Percentiles rank a stretch among this genome's conserved stretches.
Conservation (phyloP, 441 rosid species). For the Brassica hybrid region DNA sequence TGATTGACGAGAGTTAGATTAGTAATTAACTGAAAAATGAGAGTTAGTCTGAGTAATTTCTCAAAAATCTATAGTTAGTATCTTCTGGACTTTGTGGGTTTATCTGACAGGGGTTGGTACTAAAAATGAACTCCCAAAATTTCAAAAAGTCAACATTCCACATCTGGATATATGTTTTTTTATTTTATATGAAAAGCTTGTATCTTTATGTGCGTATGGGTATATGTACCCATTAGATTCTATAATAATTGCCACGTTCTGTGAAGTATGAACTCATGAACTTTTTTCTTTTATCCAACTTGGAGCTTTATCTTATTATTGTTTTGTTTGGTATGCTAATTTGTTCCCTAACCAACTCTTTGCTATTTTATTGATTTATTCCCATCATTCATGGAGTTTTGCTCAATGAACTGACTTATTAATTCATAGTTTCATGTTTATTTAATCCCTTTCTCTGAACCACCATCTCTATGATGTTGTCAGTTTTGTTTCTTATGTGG, state of each 20-base stretch:
- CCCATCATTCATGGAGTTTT: slow-evolving; percentile 18
- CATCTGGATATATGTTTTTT: slow-evolving; percentile 4
- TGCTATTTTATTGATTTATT: slow-evolving; percentile 25
- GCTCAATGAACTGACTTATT: slow-evolving; percentile 24
- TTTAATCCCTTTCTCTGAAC: neutral
- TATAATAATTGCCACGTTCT: slow-evolving; percentile 36
- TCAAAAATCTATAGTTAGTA: neutral
- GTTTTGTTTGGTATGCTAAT: slow-evolving; percentile 14
- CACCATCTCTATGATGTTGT: slow-evolving; percentile 4
- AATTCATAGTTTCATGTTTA: neutral
- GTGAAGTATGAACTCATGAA: slow-evolving; percentile 23
- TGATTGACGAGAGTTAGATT: too few relatives aligned
- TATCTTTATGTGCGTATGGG: slow-evolving; percentile 22
- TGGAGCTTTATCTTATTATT: slow-evolving; percentile 24
- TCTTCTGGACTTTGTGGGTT: slow-evolving; percentile 15
- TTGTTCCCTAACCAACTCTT: slow-evolving; percentile 30
- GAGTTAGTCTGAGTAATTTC: too few relatives aligned
- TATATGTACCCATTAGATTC: neutral
- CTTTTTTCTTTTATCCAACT: slow-evolving; percentile 35
- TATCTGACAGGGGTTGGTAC: neutral
- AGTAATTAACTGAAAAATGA: too few relatives aligned
- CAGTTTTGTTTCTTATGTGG: slow-evolving; percentile 31
- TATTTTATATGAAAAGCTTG: slow-evolving; percentile 7
- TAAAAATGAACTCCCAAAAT: neutral
- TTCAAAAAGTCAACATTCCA: neutral